A percentile compares a stretch with the other conserved stretches of the same genome.
phyloP scores from a whole-genome alignment of 148 eudicot species.

The Cornus suecica region DNA sequence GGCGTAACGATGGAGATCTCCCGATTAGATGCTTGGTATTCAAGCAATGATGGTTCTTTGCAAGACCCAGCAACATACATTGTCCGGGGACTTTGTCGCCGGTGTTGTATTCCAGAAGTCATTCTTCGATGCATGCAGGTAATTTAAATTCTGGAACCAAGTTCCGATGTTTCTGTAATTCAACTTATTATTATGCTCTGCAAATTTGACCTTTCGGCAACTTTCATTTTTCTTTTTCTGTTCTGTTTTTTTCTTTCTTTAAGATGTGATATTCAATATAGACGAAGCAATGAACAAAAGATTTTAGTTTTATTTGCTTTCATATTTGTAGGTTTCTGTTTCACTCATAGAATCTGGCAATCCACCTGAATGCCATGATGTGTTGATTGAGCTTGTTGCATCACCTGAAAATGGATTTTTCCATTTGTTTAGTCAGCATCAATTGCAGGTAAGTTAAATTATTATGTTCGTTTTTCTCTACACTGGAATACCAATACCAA shows the following conservation, averaged over 20 bases:
- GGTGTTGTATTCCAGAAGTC: conserved; percentile 92
- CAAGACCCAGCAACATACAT: conserved; percentile 82
- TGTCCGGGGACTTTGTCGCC: conserved; percentile 80
- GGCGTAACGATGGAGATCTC: conserved; percentile 98
- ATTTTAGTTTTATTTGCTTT: background rate
- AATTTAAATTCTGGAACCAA: background rate
- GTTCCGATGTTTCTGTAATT: background rate
- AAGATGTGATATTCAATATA: background rate
- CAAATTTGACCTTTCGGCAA: too few relatives aligned
- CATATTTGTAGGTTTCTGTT: conserved; percentile 63
- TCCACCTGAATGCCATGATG: conserved; percentile 61
- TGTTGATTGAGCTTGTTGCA: conserved; percentile 77
- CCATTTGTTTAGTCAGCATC: conserved; percentile 79
- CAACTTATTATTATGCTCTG: background rate
- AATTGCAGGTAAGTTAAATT: conserved; percentile 62
- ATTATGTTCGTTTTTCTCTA: background rate
- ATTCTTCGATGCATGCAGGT: conserved; percentile 95
- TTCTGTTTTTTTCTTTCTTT: background rate
- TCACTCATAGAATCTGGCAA: conserved; percentile 68
- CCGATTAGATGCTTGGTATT: conserved; percentile 86
- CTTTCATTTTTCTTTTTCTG: too few relatives aligned
- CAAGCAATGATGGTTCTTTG: conserved; percentile 47
- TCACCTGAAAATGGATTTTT: conserved; percentile 66
- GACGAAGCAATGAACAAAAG: background rate
- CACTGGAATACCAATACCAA: background rate